Evolutionary conservation across 139 green algal species (phyloP).

Genomic region (Diplosphaera chodatii): DNA sequence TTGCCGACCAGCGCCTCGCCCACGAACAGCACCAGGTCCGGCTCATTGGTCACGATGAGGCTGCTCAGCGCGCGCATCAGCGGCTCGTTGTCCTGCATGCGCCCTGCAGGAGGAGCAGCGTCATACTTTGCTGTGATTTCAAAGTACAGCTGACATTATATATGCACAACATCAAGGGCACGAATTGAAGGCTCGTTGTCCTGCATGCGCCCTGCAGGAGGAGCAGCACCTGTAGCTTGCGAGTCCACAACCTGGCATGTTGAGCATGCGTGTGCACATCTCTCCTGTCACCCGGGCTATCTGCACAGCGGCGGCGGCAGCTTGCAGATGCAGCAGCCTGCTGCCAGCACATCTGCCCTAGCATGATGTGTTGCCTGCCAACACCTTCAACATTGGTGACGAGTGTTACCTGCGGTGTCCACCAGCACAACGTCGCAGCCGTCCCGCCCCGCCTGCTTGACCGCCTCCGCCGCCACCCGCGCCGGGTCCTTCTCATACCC

Average conservation of each 20-base stretch:
- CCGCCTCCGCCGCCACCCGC: conserved; percentile 79
- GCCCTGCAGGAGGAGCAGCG: neutral
- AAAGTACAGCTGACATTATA: too few species aligned
- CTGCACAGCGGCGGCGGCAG: too few species aligned
- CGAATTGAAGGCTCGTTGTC: conserved; percentile 86
- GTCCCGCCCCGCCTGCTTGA: conserved; percentile 71
- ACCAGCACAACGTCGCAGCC: conserved; percentile 90
- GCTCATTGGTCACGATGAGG: conserved; percentile 90
- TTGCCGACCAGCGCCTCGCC: conserved; percentile 98
- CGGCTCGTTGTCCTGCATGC: conserved; percentile 95
- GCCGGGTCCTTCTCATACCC: conserved; percentile 35
- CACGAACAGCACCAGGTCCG: conserved; percentile 97
- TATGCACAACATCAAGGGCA: too few species aligned
- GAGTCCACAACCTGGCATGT: too few species aligned
- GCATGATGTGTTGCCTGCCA: too few species aligned
- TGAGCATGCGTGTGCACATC: too few species aligned
- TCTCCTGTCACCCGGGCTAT: too few species aligned
- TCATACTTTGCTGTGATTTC: too few species aligned
- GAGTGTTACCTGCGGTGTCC: conserved; percentile 80
- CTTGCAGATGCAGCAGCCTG: too few species aligned
- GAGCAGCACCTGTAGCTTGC: neutral
- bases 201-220: conserved; percentile 65
- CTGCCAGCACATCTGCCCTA: too few species aligned
- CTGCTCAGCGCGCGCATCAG: conserved; percentile 95
- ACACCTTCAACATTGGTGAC: too few species aligned